Evolutionary conservation across 2,329 filamentous ascomycete genomes (phyloP).

Genomic region (Claviceps digitariae): DNA sequence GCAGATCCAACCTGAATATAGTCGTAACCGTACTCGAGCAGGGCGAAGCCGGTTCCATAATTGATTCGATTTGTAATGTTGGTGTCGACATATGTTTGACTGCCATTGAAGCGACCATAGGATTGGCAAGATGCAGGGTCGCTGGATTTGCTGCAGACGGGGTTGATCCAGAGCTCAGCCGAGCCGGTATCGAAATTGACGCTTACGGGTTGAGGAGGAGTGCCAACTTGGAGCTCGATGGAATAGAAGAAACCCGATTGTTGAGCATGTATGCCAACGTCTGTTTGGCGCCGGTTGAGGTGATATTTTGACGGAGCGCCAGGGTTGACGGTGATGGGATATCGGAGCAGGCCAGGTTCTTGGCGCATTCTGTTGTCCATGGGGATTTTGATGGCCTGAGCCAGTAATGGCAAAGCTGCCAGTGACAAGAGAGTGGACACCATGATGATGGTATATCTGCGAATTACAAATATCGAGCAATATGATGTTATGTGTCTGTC

Average conservation of each 20-base stretch:
- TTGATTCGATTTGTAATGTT: constrained; percentile 13
- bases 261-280: constrained; percentile 12
- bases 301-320: constrained; percentile 16
- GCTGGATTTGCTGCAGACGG: constrained; percentile 20
- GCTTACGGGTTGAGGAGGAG: constrained; percentile 22
- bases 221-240: constrained; percentile 24
- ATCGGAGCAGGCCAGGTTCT: constrained; percentile 16
- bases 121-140: constrained; percentile 15
- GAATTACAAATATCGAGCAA: not conserved
- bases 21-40: constrained; percentile 22
- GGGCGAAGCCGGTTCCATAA: constrained; percentile 20
- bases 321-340: constrained; percentile 15
- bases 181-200: constrained; percentile 30
- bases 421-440: constrained; percentile 17
- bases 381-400: constrained; percentile 9
- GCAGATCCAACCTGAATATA: constrained; percentile 18
- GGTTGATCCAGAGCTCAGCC: constrained; percentile 29
- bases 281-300: constrained; percentile 17
- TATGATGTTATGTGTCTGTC: constrained; percentile 2
- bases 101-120: constrained; percentile 18
- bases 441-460: constrained; percentile 11
- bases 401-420: constrained; percentile 16
- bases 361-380: constrained; percentile 13
- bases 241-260: constrained; percentile 24
- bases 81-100: constrained; percentile 16